Percentiles rank a stretch among this genome's conserved stretches.
These are phyloP conservation scores for Arthrobotrys sinensis DNA, from an alignment of 2,329 filamentous ascomycete genomes.

Conservation along the genomic window DNA sequence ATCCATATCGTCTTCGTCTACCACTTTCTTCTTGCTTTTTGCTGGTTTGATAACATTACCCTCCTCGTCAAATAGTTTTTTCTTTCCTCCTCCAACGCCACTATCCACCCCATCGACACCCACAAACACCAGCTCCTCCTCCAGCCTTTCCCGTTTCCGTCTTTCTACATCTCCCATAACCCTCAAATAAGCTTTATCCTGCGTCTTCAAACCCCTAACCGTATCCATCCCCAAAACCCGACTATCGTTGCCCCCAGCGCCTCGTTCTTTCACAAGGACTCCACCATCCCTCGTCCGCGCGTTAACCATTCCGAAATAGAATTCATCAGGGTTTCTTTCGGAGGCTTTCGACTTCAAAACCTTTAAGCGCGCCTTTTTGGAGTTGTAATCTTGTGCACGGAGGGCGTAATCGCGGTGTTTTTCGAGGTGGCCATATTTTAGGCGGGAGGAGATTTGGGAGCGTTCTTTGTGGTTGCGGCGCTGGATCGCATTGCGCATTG, in stretches of 20 bases:
- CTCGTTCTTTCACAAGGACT: constrained; percentile 69
- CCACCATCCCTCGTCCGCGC: constrained; percentile 74
- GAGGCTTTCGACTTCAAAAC: constrained; percentile 75
- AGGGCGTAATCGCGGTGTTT: constrained; percentile 79
- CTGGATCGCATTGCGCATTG: constrained; percentile 77
- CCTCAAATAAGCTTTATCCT: constrained; percentile 77
- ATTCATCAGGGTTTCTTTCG: constrained; percentile 80
- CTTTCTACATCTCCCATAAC: constrained; percentile 75
- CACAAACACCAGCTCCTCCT: constrained; percentile 72
- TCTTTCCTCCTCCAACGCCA: constrained; percentile 63
- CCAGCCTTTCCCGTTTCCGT: constrained; percentile 74
- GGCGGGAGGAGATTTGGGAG: constrained; percentile 85
- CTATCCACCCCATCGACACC: constrained; percentile 61
- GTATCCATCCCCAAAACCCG: constrained; percentile 71
- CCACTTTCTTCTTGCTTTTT: constrained; percentile 21
- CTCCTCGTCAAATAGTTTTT: constrained; percentile 66
- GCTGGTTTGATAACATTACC: constrained; percentile 60
- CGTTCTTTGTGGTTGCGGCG: constrained; percentile 91
- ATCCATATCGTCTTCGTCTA: constrained; percentile 63
- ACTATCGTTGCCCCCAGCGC: constrained; percentile 62
- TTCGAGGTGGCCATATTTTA: constrained; percentile 91
- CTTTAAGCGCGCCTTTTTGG: constrained; percentile 76
- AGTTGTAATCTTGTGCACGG: constrained; percentile 77
- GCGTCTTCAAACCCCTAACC: constrained; percentile 77
- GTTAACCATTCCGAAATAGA: constrained; percentile 78